Evolutionary conservation across 2,329 filamentous ascomycete genomes (phyloP).

Genomic region (Aspergillus cejpii): DNA sequence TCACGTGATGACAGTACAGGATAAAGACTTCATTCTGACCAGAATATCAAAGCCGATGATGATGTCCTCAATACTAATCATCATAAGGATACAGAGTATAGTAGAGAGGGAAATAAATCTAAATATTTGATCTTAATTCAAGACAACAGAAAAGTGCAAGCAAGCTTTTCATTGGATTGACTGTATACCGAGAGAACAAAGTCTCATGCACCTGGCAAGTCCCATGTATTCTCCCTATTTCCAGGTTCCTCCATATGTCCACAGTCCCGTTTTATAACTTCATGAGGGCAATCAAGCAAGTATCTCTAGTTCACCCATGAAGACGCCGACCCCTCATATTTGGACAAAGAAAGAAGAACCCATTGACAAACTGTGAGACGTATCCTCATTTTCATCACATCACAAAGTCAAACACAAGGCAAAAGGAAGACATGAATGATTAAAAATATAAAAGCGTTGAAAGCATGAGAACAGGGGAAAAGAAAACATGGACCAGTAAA

Average conservation of each 20-base stretch:
- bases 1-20: too few relatives aligned
- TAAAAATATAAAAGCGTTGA: constrained; percentile 8
- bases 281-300: constrained; percentile 15
- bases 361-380: constrained; percentile 18
- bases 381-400: constrained; percentile 22
- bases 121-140: too few relatives aligned
- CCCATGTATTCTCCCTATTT: constrained; percentile 16
- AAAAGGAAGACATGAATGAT: constrained; percentile 18
- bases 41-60: too few relatives aligned
- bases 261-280: constrained; percentile 19
- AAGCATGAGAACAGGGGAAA: constrained; percentile 7
- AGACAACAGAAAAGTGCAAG: neutral
- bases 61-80: too few relatives aligned
- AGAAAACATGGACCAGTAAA: constrained; percentile 8
- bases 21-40: too few relatives aligned
- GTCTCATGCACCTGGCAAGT: constrained; percentile 15
- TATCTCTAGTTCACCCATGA: constrained; percentile 15
- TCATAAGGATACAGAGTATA: too few relatives aligned
- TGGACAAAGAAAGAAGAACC: constrained; percentile 19
- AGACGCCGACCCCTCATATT: constrained; percentile 21
- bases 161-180: constrained; percentile 12
- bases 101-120: too few relatives aligned
- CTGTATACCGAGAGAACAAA: constrained; percentile 19
- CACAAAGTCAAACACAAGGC: constrained; percentile 14
- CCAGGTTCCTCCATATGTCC: constrained; percentile 20